Percentiles rank a stretch among this genome's conserved stretches.
phyloP scores from a whole-genome alignment of 2,329 filamentous ascomycete genomes.

The Rhytidhysteron rufulum region DNA sequence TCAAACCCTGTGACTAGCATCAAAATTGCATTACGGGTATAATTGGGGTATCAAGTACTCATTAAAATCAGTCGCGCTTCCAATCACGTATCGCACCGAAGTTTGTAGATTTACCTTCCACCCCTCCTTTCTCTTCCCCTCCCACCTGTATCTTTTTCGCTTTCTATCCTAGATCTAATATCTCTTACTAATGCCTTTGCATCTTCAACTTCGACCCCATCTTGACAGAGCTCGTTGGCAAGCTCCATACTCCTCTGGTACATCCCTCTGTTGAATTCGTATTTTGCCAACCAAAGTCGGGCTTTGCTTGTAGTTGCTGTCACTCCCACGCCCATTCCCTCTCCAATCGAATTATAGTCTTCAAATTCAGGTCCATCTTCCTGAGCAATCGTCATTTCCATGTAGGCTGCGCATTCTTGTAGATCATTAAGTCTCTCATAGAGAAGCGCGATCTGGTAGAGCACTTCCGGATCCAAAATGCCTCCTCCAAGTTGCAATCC shows the following conservation, averaged over 20 bases:
- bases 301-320: conserved; percentile 90
- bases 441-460: conserved; percentile 84
- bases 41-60: too few species aligned
- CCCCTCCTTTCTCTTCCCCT: not conserved
- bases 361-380: conserved; percentile 65
- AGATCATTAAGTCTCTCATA: conserved; percentile 78
- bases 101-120: too few species aligned
- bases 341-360: conserved; percentile 34
- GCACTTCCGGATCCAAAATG: conserved; percentile 81
- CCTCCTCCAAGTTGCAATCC: conserved; percentile 42
- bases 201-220: conserved; percentile 94
- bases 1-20: too few species aligned
- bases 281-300: conserved; percentile 85
- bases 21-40: too few species aligned
- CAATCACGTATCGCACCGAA: too few species aligned
- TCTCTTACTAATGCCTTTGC: conserved; percentile 90
- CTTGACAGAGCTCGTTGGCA: conserved; percentile 88
- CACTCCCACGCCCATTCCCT: conserved; percentile 68
- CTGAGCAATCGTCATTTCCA: conserved; percentile 92
- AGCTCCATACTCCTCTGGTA: conserved; percentile 73
- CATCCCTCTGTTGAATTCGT: conserved; percentile 72
- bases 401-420: conserved; percentile 82
- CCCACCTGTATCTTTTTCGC: conserved; percentile 17
- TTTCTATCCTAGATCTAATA: conserved; percentile 70
- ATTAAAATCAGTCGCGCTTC: too few species aligned